Conservation (phyloP, 306 rosid species). For the Trifolium fragiferum region DNA sequence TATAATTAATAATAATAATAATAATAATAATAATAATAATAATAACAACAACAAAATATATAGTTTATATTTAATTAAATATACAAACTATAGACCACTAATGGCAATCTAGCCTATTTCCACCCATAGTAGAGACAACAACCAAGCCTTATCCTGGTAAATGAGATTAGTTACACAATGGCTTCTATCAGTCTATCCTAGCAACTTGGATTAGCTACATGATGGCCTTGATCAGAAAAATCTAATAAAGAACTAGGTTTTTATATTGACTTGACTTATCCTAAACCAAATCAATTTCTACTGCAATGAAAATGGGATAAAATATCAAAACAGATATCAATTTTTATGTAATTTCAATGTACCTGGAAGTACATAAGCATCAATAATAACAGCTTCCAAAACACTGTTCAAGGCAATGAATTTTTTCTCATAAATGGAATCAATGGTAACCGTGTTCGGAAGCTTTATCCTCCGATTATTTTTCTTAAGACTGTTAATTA, state of each 20-base stretch:
- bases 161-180: not conserved
- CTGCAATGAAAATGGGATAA: not conserved
- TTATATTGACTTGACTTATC: constrained; percentile 6
- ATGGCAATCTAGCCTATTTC: not conserved
- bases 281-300: constrained; percentile 10
- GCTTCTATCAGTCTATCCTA: no score
- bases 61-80: no score
- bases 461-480: constrained; percentile 67
- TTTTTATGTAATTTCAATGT: not conserved
- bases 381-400: constrained; percentile 72
- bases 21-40: no score
- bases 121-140: no score
- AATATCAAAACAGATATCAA: constrained; percentile 24
- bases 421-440: constrained; percentile 78
- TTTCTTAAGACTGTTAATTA: constrained; percentile 57
- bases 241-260: not conserved
- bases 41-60: no score
- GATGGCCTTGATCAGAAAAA: constrained; percentile 8
- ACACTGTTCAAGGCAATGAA: constrained; percentile 76
- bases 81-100: not conserved
- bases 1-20: no score
- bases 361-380: constrained; percentile 89
- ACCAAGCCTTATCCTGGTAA: not conserved
- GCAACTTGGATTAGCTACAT: not conserved
- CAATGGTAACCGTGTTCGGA: constrained; percentile 78